Evolutionary conservation across 1,284 basidiomycete genomes (phyloP).

Genomic region (Pseudozyma pruni): DNA sequence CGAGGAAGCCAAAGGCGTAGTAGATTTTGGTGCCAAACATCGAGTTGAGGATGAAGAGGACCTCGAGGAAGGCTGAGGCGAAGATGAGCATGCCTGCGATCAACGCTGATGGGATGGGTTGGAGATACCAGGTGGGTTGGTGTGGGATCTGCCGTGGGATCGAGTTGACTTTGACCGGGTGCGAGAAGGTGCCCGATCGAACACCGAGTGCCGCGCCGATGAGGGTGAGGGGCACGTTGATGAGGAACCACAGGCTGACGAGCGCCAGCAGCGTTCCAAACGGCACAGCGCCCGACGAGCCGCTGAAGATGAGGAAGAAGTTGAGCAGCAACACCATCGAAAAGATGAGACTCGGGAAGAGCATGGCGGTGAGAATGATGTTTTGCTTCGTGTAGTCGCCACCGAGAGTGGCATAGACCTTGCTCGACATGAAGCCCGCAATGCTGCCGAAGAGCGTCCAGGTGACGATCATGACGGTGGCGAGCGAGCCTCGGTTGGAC

Average conservation of each 20-base stretch:
- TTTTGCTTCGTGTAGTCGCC: conserved; percentile 84
- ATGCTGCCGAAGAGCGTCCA: conserved; percentile 95
- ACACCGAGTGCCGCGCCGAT: conserved; percentile 78
- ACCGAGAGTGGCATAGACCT: conserved; percentile 84
- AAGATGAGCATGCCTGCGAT: conserved; percentile 93
- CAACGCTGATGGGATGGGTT: conserved; percentile 76
- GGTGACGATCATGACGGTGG: conserved; percentile 94
- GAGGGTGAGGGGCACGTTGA: conserved; percentile 80
- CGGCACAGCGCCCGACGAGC: conserved; percentile 93
- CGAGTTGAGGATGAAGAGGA: conserved; percentile 92
- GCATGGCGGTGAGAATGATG: conserved; percentile 85
- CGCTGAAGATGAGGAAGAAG: conserved; percentile 76
- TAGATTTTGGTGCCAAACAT: conserved; percentile 88
- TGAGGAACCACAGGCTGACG: conserved; percentile 92
- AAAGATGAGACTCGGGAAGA: conserved; percentile 81
- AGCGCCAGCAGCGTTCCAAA: conserved; percentile 91
- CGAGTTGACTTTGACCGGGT: conserved; percentile 88
- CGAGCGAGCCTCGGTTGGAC: conserved; percentile 91
- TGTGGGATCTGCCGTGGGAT: conserved; percentile 76
- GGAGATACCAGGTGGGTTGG: conserved; percentile 67
- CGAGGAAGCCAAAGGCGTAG: conserved; percentile 78
- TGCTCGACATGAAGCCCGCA: conserved; percentile 87
- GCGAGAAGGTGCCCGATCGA: conserved; percentile 83
- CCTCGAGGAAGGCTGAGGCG: conserved; percentile 93
- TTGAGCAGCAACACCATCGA: conserved; percentile 60